Percentiles rank a stretch among this genome's conserved stretches.
Evolutionary conservation across 1,284 basidiomycete genomes (phyloP).

Genomic region (Neolentinus lepideus): DNA sequence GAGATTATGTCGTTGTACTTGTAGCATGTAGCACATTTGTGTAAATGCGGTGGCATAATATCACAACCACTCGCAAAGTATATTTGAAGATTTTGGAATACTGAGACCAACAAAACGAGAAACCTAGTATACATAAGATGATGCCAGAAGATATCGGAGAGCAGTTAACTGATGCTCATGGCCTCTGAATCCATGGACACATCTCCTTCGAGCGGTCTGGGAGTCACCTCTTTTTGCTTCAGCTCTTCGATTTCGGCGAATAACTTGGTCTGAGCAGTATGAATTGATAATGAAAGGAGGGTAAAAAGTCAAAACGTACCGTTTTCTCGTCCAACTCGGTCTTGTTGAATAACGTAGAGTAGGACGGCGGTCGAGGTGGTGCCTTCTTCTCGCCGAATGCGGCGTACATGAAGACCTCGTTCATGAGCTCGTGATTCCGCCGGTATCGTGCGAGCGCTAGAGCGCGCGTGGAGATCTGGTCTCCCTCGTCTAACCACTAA

Average conservation of each 20-base stretch:
- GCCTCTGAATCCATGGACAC: slow-evolving; percentile 16
- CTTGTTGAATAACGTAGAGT: slow-evolving; percentile 52
- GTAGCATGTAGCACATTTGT: neutral
- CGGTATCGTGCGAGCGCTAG: slow-evolving; percentile 65
- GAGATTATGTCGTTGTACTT: neutral
- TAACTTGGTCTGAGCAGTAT: slow-evolving; percentile 32
- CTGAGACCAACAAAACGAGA: neutral
- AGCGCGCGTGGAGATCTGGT: slow-evolving; percentile 63
- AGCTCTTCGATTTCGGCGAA: slow-evolving; percentile 41
- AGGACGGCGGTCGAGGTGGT: slow-evolving; percentile 34
- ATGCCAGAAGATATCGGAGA: neutral
- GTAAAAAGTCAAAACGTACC: slow-evolving; percentile 24
- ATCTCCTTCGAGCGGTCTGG: slow-evolving; percentile 5
- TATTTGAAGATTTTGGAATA: neutral
- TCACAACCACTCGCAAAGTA: neutral
- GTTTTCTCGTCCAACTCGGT: slow-evolving; percentile 51
- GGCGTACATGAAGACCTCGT: slow-evolving; percentile 67
- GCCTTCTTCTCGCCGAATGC: slow-evolving; percentile 52
- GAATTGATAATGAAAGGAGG: neutral
- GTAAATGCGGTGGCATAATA: neutral
- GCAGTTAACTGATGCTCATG: neutral
- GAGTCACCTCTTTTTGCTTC: slow-evolving; percentile 18
- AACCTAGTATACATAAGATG: neutral
- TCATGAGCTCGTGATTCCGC: slow-evolving; percentile 77
- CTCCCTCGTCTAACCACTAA: slow-evolving; percentile 48